Evolutionary conservation across 2,329 filamentous ascomycete genomes (phyloP).

Genomic region (Ascochyta pisi): DNA sequence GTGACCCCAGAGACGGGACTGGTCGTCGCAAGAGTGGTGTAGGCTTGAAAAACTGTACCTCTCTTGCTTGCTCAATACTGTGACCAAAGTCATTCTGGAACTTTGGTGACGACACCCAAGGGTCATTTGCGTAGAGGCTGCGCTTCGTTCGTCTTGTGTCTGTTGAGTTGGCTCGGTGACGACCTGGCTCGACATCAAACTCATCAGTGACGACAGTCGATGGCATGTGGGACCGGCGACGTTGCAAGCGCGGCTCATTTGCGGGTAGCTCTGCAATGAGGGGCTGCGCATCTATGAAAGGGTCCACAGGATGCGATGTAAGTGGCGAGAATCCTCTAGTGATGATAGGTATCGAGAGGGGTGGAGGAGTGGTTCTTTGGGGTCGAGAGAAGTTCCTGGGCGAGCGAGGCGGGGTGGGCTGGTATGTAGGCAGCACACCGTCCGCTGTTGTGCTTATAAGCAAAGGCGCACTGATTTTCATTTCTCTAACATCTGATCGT

Average conservation of each 20-base stretch:
- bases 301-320: constrained; percentile 42
- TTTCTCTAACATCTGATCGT: constrained; percentile 30
- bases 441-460: constrained; percentile 44
- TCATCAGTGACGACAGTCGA: constrained; percentile 22
- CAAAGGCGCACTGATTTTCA: constrained; percentile 43
- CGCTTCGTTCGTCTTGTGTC: constrained; percentile 35
- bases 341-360: constrained; percentile 22
- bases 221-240: constrained; percentile 33
- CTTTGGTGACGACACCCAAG: constrained; percentile 37
- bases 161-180: constrained; percentile 40
- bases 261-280: constrained; percentile 21
- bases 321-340: constrained; percentile 40
- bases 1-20: constrained; percentile 19
- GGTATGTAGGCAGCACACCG: constrained; percentile 44
- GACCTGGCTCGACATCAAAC: constrained; percentile 24
- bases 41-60: constrained; percentile 21
- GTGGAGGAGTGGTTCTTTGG: constrained; percentile 5
- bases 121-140: constrained; percentile 38
- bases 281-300: constrained; percentile 22
- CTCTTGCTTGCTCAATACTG: constrained; percentile 20
- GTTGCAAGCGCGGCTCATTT: constrained; percentile 12
- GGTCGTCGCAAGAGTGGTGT: constrained; percentile 34
- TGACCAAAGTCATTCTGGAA: constrained; percentile 22
- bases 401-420: constrained; percentile 23
- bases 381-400: constrained; percentile 21